A percentile compares a stretch with the other conserved stretches of the same genome.
Evolutionary conservation across 768 basidiomycete genomes (phyloP).

Genomic region (Erythrobasidium yunnanense): DNA sequence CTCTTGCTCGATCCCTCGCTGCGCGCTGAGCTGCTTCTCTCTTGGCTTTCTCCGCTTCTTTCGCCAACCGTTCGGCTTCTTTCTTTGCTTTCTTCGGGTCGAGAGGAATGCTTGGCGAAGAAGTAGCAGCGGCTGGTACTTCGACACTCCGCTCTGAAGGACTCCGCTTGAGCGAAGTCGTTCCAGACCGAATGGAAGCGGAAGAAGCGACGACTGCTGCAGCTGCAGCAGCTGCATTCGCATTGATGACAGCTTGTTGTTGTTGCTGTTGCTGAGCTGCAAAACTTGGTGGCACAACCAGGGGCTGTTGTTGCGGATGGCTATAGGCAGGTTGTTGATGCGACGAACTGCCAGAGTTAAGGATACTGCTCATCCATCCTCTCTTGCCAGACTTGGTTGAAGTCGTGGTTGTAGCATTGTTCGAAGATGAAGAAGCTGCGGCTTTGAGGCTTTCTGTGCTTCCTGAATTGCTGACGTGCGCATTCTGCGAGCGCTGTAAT

Average conservation of each 20-base stretch:
- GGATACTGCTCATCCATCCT: conserved; percentile 12
- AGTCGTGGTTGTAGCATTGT: too few relatives aligned
- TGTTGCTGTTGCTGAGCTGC: too few relatives aligned
- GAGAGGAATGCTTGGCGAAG: conserved; percentile 27
- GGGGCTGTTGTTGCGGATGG: conserved; percentile 24
- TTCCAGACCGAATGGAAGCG: not conserved
- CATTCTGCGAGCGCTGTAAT: conserved; percentile 15
- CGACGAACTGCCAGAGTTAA: conserved; percentile 33
- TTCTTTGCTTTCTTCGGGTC: conserved; percentile 46
- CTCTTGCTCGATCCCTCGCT: conserved; percentile 45
- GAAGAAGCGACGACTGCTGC: not conserved
- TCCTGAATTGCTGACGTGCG: not conserved
- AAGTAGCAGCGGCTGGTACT: not conserved
- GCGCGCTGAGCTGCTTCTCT: conserved; percentile 41
- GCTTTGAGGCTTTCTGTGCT: not conserved
- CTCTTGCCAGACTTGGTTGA: conserved; percentile 12
- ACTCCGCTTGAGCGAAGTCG: conserved; percentile 34
- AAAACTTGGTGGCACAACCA: conserved; percentile 7
- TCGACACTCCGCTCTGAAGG: conserved; percentile 39
- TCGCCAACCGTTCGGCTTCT: conserved; percentile 40
- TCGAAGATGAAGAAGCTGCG: too few relatives aligned
- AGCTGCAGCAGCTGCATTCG: not conserved
- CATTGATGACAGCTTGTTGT: too few relatives aligned
- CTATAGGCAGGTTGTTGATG: conserved; percentile 31
- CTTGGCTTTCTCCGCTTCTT: conserved; percentile 42